These are phyloP conservation scores for Eremochloa ophiuroides DNA, from an alignment of 176 grass and related monocot species.

Conservation along the genomic window DNA sequence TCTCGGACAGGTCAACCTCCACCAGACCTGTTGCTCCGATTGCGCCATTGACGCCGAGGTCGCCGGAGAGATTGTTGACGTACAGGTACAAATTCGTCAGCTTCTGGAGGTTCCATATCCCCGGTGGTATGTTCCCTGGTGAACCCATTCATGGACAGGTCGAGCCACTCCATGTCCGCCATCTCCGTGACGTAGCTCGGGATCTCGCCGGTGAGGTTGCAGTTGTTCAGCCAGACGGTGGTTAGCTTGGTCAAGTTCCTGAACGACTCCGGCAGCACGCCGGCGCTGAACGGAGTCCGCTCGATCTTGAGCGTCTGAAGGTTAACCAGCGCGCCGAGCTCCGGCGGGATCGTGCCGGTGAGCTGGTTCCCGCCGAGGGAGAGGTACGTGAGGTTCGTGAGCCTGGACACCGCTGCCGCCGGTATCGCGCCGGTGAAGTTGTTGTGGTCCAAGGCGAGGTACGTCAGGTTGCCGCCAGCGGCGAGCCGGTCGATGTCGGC, in stretches of 20 bases:
- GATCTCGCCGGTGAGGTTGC: constrained; percentile 52
- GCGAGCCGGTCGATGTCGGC: constrained; percentile 36
- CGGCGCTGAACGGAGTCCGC: constrained; percentile 27
- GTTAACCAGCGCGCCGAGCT: constrained; percentile 41
- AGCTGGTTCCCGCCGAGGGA: constrained; percentile 36
- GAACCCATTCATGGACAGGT: constrained; percentile 40
- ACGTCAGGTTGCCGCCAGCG: neutral
- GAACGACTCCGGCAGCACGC: constrained; percentile 45
- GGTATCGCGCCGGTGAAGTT: constrained; percentile 27
- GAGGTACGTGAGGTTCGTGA: constrained; percentile 36
- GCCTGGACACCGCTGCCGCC: neutral
- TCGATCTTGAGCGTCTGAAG: constrained; percentile 50
- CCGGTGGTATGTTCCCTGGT: constrained; percentile 41
- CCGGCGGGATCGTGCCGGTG: constrained; percentile 47
- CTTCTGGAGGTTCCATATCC: constrained; percentile 60
- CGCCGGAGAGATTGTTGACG: constrained; percentile 27
- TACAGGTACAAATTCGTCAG: constrained; percentile 36
- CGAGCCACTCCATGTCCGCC: constrained; percentile 28
- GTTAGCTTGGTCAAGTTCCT: constrained; percentile 47
- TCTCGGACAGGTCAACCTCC: constrained; percentile 42
- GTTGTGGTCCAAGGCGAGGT: constrained; percentile 30
- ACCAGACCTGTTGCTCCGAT: constrained; percentile 28
- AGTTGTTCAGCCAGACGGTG: constrained; percentile 16
- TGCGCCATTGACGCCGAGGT: constrained; percentile 9
- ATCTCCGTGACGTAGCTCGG: constrained; percentile 32